These are phyloP conservation scores for Phytophthora tubulina DNA, from an alignment of 352 stramenopile genomes.

Conservation along the genomic window DNA sequence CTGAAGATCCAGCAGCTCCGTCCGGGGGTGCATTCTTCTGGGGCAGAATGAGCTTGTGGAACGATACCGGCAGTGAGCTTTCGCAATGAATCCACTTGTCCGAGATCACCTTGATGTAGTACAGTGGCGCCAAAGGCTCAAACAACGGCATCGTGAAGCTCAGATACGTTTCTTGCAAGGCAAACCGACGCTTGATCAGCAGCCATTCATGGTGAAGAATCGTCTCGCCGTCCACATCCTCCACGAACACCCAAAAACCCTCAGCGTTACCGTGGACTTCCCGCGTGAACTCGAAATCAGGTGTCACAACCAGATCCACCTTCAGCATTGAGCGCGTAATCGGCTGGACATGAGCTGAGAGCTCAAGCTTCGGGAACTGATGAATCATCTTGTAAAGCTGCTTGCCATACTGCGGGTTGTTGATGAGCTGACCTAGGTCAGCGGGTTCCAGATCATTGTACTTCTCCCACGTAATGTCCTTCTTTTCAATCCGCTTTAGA, in stretches of 20 bases:
- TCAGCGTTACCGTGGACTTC: conserved; percentile 97
- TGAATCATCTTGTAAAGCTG: conserved; percentile 98
- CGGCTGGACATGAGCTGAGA: conserved; percentile 97
- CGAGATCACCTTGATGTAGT: conserved; percentile 98
- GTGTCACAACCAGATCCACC: conserved; percentile 95
- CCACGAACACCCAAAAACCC: conserved; percentile 98
- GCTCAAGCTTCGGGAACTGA: conserved; percentile 98
- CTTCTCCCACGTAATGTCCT: conserved; percentile 98
- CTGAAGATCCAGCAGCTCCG: conserved; percentile 98
- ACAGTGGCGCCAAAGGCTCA: conserved; percentile 97
- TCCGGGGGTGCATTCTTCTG: conserved; percentile 98
- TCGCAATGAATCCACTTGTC: conserved; percentile 99
- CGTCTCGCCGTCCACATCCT: conserved; percentile 98
- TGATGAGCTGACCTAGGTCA: conserved; percentile 98
- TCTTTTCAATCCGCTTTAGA: conserved; percentile 97
- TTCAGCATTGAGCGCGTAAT: conserved; percentile 98
- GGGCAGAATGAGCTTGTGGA: conserved; percentile 99
- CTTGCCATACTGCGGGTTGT: conserved; percentile 98
- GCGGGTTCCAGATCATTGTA: conserved; percentile 97
- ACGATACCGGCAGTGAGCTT: conserved; percentile 96
- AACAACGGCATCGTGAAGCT: conserved; percentile 98
- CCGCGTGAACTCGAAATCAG: conserved; percentile 98
- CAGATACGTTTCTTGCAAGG: conserved; percentile 81
- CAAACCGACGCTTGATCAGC: conserved; percentile 92
- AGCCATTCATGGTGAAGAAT: conserved; percentile 99